A percentile compares a stretch with the other conserved stretches of the same genome.
Evolutionary conservation across 2,329 filamentous ascomycete species (phyloP).

Genomic region (Purpureocillium lavendulum): DNA sequence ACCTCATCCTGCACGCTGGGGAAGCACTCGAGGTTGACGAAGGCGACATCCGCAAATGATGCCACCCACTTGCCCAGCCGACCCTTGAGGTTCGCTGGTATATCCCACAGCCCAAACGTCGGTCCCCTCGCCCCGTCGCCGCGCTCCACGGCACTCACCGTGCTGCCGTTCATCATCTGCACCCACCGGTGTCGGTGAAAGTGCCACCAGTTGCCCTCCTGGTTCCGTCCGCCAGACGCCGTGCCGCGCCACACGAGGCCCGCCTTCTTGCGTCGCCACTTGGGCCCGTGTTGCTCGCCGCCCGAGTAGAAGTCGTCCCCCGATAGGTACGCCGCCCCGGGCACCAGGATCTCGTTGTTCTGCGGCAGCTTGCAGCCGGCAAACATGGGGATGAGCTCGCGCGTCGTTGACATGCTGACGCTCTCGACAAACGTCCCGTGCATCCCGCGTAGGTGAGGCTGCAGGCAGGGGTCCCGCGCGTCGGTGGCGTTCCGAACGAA

Average conservation of each 20-base stretch:
- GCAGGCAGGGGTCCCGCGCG: conserved; percentile 50
- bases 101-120: background rate
- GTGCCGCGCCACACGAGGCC: conserved; percentile 56
- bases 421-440: conserved; percentile 52
- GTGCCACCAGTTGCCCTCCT: conserved; percentile 51
- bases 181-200: conserved; percentile 67
- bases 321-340: conserved; percentile 56
- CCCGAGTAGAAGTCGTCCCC: conserved; percentile 51
- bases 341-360: conserved; percentile 58
- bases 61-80: background rate
- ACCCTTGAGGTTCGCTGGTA: background rate
- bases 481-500: conserved; percentile 50
- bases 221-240: conserved; percentile 49
- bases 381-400: conserved; percentile 51
- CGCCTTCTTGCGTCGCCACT: conserved; percentile 50
- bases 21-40: background rate
- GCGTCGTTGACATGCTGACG: conserved; percentile 40
- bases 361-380: conserved; percentile 53
- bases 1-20: background rate
- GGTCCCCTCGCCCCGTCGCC: background rate
- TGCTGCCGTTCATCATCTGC: conserved; percentile 59
- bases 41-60: background rate
- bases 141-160: conserved; percentile 6
- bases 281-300: conserved; percentile 41
- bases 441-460: conserved; percentile 39